Base-by-base conservation (phyloP, 148 eudicot genomes). In the Selenicereus undatus region DNA sequence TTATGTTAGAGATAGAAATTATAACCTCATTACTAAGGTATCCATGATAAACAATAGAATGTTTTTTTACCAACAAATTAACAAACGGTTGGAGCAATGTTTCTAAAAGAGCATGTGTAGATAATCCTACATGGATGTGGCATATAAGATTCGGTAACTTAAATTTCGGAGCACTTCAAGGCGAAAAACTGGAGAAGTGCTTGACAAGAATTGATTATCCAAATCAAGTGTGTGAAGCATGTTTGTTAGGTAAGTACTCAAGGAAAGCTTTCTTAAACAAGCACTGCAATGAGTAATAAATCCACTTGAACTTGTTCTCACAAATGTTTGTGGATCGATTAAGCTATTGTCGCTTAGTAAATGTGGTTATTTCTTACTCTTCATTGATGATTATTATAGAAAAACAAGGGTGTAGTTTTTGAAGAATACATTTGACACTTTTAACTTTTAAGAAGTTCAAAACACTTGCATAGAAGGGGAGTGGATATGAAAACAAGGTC, bases 401-500 rank as follows among this genome's bases (percentile, higher is more conserved):
- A 73, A 80, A 26, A 73, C 70, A 3, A 62, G 83, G 83, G 24
- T 60, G 29, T 62, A 29, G 21, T 81, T 35, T 14, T 45, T 80
- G 26, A 80, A 80, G 29, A 30, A 54, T 1, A 80, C 73, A 35
- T 51, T 13, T 22, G 62, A 75, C 27, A 79, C 64, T 45, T 51
- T 81, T 62, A 26, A 72, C 32, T 20, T 81, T 81, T 27, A 81
- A 81, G 22, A 69, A 45, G 26, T 75, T 81, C 62, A 75, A 81
- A 64, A 68, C 68, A 16, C 1, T 65, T 29, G 79, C n/a, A 3
- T 74, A 75, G 51, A 81, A 75, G 24, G 62, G 75, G 22, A 81
- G 12, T 75, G 74, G 82, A 5, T 54, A 72, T 20, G 73, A 70
- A 8, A 22, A 35, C 5, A 70, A 72, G n/a, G 22, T 56, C 26